Base-by-base conservation (phyloP, 768 basidiomycete species). In the Lentinula guzmanii region DNA sequence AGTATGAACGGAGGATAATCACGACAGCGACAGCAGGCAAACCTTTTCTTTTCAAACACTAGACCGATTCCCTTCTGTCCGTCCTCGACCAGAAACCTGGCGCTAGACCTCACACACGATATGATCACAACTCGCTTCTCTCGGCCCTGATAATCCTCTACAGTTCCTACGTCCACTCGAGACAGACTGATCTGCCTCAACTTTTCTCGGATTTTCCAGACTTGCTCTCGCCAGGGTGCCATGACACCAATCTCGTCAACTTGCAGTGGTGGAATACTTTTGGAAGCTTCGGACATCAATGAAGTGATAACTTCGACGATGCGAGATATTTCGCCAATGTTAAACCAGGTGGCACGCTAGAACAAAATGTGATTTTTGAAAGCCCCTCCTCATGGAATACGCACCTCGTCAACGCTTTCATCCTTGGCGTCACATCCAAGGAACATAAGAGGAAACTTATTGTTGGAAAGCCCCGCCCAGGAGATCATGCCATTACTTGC, bases 71-170 rank as follows among this genome's bases (percentile, higher is more conserved):
- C 79, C 63, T 77, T 79, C 68, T 69, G 71, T 18, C 68, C 67
- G 61, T 82, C 80, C 62, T 83, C 81, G n/a, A 77, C 70, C 68
- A 83, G 60, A 62, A 82, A 83, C 18, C 80, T 70, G 9, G 70
- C 63, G 59, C 70, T 78, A 9, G 78, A 79, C 61, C 80, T 72
- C 11, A 83, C 80, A 65, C 79, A 81, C 21, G 79, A 81, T 21
- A 83, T 75, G 18, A 83, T 79, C n/a, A 81, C 72, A 8, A 81
- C 77, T 34, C 81, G 70, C 64, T 74, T 77, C 68, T 82, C 81
- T 61, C 81, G 74, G 43, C 81, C 80, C 74, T 82, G 81, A 62
- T 77, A 82, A 64, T 82, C 80, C 76, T 83, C 81, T 35, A 83
- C 79, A 45, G 78, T 83, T 6, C 81, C 81, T 50, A 83, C 80